phyloP scores from a whole-genome alignment of 257 asterid genomes.

The Ajuga chamaepitys region DNA sequence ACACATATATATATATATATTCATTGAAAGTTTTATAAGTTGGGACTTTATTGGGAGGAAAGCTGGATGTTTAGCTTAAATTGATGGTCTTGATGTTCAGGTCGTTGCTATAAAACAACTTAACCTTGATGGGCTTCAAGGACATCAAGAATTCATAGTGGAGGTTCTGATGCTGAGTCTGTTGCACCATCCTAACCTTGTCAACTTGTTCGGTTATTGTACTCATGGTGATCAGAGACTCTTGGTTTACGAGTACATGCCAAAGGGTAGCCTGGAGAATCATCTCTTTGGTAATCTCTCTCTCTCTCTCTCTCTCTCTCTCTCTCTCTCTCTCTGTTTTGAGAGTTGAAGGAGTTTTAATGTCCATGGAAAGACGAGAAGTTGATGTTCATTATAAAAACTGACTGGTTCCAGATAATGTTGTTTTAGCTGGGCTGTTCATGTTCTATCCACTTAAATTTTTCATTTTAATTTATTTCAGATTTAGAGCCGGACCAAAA shows the following conservation, averaged over 20 bases:
- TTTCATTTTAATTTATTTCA: too few relatives aligned
- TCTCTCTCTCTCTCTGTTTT: neutral
- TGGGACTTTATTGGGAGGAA: neutral
- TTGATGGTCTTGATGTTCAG: constrained; percentile 20
- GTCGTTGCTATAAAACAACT: constrained; percentile 77
- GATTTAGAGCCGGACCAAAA: constrained; percentile 46
- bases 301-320: neutral
- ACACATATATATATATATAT: too few relatives aligned
- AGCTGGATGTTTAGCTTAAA: neutral
- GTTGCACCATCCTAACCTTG: constrained; percentile 79
- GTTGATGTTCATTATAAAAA: too few relatives aligned
- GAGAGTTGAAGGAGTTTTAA: too few relatives aligned
- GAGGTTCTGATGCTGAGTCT: constrained; percentile 86
- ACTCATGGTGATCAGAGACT: constrained; percentile 79
- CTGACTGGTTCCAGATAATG: too few relatives aligned
- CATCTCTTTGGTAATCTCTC: constrained; percentile 60
- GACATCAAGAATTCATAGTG: constrained; percentile 79
- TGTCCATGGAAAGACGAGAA: too few relatives aligned
- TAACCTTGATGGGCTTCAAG: constrained; percentile 87
- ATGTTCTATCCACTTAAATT: too few relatives aligned
- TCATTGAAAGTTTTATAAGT: neutral
- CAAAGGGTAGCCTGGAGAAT: constrained; percentile 83
- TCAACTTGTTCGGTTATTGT: constrained; percentile 75
- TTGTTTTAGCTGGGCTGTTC: too few relatives aligned
- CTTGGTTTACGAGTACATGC: constrained; percentile 77